Conservation (phyloP, 805 yeast species). For the Debaryomyces maramus region DNA sequence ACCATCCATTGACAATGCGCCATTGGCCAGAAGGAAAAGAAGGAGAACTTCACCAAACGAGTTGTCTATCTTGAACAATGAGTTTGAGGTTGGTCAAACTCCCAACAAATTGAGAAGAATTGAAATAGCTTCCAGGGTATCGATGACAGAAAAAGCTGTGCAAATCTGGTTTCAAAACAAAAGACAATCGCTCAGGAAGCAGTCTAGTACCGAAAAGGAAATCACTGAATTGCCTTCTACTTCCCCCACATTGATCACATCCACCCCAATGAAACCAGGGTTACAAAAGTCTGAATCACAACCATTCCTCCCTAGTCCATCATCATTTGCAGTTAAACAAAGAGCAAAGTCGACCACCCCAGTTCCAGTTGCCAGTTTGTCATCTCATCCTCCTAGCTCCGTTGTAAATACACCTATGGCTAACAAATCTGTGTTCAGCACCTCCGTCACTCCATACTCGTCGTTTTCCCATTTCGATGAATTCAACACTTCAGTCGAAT, state of each 20-base stretch:
- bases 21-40: slow-evolving; percentile 89
- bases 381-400: slow-evolving; percentile 2
- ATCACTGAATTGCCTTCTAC: slow-evolving; percentile 46
- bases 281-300: slow-evolving; percentile 17
- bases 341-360: slow-evolving; percentile 14
- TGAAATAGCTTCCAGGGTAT: slow-evolving; percentile 76
- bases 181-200: slow-evolving; percentile 76
- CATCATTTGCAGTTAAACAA: slow-evolving; percentile 12
- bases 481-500: slow-evolving; percentile 20
- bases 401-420: slow-evolving; percentile 6
- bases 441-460: slow-evolving; percentile 8
- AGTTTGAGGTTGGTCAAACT: slow-evolving; percentile 73
- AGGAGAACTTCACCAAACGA: slow-evolving; percentile 93
- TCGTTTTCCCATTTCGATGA: slow-evolving; percentile 9
- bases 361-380: slow-evolving; percentile 4
- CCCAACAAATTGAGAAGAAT: slow-evolving; percentile 77
- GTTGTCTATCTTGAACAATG: slow-evolving; percentile 74
- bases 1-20: slow-evolving; percentile 86
- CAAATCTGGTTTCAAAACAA: slow-evolving; percentile 98
- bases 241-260: slow-evolving; percentile 24
- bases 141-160: slow-evolving; percentile 96
- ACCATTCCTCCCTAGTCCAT: slow-evolving; percentile 22
- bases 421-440: slow-evolving; percentile 5
- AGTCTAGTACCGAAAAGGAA: slow-evolving; percentile 35
- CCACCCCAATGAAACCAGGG: slow-evolving; percentile 26